Percentiles rank a stretch among this genome's conserved stretches.
Conservation (phyloP, 371 early-diverging fungal genomes). For the Rhizomucor pusillus region DNA sequence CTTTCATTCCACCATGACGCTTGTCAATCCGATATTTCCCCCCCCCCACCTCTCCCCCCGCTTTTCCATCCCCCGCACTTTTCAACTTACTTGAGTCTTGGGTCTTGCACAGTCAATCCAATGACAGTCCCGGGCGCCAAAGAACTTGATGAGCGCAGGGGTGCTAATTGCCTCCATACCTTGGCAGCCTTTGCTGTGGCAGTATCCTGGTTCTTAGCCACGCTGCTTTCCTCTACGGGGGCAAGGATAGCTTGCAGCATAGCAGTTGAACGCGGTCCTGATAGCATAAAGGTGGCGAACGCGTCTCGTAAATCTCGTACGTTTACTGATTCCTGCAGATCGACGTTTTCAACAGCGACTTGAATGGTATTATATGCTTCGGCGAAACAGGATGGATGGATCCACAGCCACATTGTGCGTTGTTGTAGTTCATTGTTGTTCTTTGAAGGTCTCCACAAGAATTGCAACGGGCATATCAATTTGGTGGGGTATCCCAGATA, state of each 20-base stretch:
- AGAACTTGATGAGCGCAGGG: conserved; percentile 58
- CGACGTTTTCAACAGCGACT: too few species aligned
- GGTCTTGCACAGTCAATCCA: conserved; percentile 70
- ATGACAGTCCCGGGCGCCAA: conserved; percentile 69
- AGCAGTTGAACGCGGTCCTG: conserved; percentile 78
- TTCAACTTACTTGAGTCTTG: conserved; percentile 59
- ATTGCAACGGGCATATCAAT: conserved; percentile 60
- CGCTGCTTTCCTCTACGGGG: conserved; percentile 13
- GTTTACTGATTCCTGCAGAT: conserved; percentile 7
- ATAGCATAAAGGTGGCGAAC: conserved; percentile 67
- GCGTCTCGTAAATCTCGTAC: conserved; percentile 40
- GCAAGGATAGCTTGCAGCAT: conserved; percentile 59
- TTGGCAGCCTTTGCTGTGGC: conserved; percentile 3
- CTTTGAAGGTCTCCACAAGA: conserved; percentile 63
- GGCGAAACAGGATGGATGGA: conserved; percentile 61
- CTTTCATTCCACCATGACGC: too few species aligned
- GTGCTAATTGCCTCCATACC: conserved; percentile 49
- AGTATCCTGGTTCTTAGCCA: not conserved
- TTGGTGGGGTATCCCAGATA: conserved; percentile 53
- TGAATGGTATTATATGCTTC: conserved; percentile 19
- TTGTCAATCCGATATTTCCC: too few species aligned
- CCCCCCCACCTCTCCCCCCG: too few species aligned
- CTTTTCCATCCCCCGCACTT: conserved; percentile 3
- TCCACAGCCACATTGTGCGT: conserved; percentile 61
- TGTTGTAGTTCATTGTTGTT: conserved; percentile 14